Base-by-base conservation (phyloP, 352 stramenopile genomes). In the Elongisporangium anandrum region DNA sequence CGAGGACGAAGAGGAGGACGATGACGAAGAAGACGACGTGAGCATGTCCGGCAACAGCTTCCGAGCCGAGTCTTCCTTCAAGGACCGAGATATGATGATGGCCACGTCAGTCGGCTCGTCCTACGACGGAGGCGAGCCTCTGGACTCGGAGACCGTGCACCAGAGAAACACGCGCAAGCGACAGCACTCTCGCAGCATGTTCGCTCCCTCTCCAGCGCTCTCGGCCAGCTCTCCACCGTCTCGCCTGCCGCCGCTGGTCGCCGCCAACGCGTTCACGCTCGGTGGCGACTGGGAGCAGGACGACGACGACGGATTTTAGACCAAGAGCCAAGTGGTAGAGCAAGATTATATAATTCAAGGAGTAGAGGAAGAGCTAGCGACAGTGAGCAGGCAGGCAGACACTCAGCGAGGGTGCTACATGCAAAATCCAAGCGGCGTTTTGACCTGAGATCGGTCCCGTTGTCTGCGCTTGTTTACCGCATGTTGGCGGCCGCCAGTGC, bases 201-300 rank as follows among this genome's bases (percentile, higher is more conserved):
- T 91, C 23, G 74, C 78, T 15, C 79, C 81, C 16, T 91, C 81
- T 5, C 81, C 81, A 20, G 79, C 79, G 53, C 63, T 91, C 10
- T 91, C 81, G 3, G 75, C 72, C 16, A 89, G 81, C 49, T 91
- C 81, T 29, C 81, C 81, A 15, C 79, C 81, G 38, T 91, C 81
- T 9, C 73, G 76, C 56, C 54, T 91, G 54, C 81, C 81, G 12
- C 81, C 77, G 1, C 59, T 91, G n/a, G 68, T 68, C 13, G 64
- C 70, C 16, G 69, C 72, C 3, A 73, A 80, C 45, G 68, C 79
- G 45, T 85, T 91, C 59, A 73, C 64, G n/a, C 73, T 85, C n/a
- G 75, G 70, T 2, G 81, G 73, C 8, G 88, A 88, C 23, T 79
- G 84, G 19, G 76, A 87, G 23, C 74, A 86, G 3, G 75, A 87